Conservation (phyloP, 2,329 filamentous ascomycete genomes). For the Sporothrix humicola region DNA sequence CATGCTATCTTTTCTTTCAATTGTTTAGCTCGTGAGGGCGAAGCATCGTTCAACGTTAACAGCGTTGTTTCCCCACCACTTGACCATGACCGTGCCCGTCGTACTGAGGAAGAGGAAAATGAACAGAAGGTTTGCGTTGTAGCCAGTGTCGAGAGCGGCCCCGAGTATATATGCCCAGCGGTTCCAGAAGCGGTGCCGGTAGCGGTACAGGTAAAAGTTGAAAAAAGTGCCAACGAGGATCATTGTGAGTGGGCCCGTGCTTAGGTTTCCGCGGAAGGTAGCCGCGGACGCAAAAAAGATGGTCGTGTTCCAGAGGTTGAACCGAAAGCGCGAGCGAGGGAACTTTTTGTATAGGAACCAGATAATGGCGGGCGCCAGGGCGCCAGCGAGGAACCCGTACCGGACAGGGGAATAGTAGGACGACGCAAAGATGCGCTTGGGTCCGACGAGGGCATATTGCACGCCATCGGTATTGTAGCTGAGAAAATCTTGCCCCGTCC, state of each 20-base stretch:
- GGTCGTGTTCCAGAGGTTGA: slow-evolving; percentile 39
- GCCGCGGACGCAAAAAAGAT: slow-evolving; percentile 39
- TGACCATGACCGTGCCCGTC: slow-evolving; percentile 37
- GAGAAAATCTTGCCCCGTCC: slow-evolving; percentile 37
- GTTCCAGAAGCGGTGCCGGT: slow-evolving; percentile 37
- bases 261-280: slow-evolving; percentile 37
- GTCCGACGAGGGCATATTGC: slow-evolving; percentile 38
- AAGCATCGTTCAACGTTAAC: slow-evolving; percentile 37
- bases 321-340: slow-evolving; percentile 31
- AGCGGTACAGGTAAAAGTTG: slow-evolving; percentile 38
- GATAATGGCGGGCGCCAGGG: slow-evolving; percentile 33
- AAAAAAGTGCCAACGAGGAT: slow-evolving; percentile 37
- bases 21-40: slow-evolving; percentile 13
- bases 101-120: slow-evolving; percentile 38
- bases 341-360: slow-evolving; percentile 38
- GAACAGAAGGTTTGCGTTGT: slow-evolving; percentile 38
- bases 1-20: background rate
- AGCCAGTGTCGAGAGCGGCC: slow-evolving; percentile 38
- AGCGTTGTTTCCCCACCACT: slow-evolving; percentile 39
- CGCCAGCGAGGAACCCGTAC: slow-evolving; percentile 38
- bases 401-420: slow-evolving; percentile 36
- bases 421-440: slow-evolving; percentile 37
- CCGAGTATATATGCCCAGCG: slow-evolving; percentile 38
- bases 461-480: slow-evolving; percentile 38
- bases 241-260: slow-evolving; percentile 37